These are phyloP conservation scores for Nepenthes gracilis DNA, from an alignment of 148 eudicot genomes.

Conservation along the genomic window DNA sequence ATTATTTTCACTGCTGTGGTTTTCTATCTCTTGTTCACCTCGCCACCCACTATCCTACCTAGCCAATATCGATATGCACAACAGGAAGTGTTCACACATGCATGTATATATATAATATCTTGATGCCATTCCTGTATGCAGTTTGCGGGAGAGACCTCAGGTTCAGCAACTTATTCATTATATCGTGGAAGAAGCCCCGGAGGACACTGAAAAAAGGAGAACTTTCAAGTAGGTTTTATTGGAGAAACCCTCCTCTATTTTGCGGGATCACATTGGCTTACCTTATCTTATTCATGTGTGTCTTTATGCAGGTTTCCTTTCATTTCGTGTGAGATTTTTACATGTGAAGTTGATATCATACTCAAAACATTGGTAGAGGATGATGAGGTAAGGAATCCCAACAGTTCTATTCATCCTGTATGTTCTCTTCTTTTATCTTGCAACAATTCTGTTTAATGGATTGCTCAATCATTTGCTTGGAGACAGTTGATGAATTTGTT, in stretches of 20 bases:
- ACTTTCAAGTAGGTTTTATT: conserved; percentile 52
- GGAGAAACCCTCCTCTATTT: neutral
- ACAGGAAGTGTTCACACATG: neutral
- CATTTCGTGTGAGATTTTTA: conserved; percentile 85
- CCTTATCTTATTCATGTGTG: conserved; percentile 4
- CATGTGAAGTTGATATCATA: conserved; percentile 96
- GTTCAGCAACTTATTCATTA: conserved; percentile 68
- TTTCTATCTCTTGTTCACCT: too few relatives aligned
- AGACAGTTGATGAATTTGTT: conserved; percentile 67
- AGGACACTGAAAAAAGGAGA: conserved; percentile 69
- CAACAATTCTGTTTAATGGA: neutral
- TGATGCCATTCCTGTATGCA: conserved; percentile 14
- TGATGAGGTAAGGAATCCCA: conserved; percentile 54
- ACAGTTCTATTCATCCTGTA: conserved; percentile 2
- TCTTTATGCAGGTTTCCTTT: conserved; percentile 65
- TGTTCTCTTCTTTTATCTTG: neutral
- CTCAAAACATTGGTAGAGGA: conserved; percentile 91
- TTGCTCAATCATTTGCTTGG: conserved; percentile 5
- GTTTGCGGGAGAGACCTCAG: conserved; percentile 72
- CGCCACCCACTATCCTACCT: too few relatives aligned
- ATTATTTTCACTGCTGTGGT: too few relatives aligned
- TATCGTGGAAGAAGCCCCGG: conserved; percentile 86
- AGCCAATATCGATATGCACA: too few relatives aligned
- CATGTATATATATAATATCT: neutral
- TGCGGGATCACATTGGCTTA: neutral